Conservation (phyloP, 2,329 filamentous ascomycete species). For the Falciphora oryzae region DNA sequence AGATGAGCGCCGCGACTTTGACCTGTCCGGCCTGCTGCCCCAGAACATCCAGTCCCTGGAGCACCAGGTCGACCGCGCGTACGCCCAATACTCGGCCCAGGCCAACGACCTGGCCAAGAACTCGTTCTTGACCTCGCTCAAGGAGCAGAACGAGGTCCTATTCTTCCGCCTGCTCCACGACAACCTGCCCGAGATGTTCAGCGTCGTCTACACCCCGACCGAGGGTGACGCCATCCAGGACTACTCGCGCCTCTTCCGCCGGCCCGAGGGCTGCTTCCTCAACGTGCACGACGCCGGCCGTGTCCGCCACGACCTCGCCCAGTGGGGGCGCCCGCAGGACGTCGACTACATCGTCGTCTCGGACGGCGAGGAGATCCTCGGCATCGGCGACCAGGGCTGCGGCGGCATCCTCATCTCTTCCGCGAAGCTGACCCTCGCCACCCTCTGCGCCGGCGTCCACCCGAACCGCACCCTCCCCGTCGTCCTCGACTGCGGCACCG, state of each 20-base stretch:
- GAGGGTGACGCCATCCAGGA: conserved; percentile 85
- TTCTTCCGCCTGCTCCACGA: conserved; percentile 74
- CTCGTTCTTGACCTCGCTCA: conserved; percentile 79
- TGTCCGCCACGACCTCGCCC: conserved; percentile 59
- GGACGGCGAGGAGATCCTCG: conserved; percentile 68
- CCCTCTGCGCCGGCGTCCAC: conserved; percentile 81
- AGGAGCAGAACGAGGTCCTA: conserved; percentile 78
- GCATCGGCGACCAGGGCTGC: conserved; percentile 84
- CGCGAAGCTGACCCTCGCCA: conserved; percentile 77
- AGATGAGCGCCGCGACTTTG: conserved; percentile 64
- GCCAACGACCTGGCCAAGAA: conserved; percentile 71
- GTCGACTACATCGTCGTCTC: conserved; percentile 80
- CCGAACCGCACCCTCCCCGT: conserved; percentile 73
- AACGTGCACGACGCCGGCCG: conserved; percentile 64
- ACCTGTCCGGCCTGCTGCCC: conserved; percentile 68
- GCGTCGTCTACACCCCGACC: conserved; percentile 85
- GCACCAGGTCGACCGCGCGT: conserved; percentile 70
- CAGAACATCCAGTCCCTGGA: conserved; percentile 67
- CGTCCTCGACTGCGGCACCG: conserved; percentile 78
- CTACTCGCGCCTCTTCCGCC: conserved; percentile 71
- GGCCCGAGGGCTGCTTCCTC: conserved; percentile 75
- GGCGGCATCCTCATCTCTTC: conserved; percentile 79
- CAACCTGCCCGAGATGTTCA: conserved; percentile 82
- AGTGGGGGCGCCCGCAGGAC: conserved; percentile 66
- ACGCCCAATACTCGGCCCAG: conserved; percentile 66